Base-by-base conservation (phyloP, 192 early-diverging fungal species). In the Podila epicladia region DNA sequence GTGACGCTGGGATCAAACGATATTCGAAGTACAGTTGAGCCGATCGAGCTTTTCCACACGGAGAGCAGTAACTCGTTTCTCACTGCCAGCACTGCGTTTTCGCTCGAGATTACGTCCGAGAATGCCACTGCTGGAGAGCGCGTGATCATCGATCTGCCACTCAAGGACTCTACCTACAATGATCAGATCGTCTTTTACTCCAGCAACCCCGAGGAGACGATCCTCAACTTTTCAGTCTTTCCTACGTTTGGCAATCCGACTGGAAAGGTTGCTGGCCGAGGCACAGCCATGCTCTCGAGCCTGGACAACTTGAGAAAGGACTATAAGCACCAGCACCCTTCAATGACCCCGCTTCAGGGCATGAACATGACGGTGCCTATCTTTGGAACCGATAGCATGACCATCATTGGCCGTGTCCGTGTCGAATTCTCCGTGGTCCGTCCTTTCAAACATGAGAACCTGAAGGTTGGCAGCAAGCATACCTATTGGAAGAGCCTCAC, bases 1-100 rank as follows among this genome's bases (percentile, higher is more conserved):
- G 72, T 93, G n/a, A 91, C 89, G 6, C 67, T 93, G 19, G 92
- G 92, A 9, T 89, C 89, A 3, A 87, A 85, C 48, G 92, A 92
- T 67, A 49, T 82, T 8, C 85, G 90, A n/a, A 85, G 80, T 33
- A 74, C 58, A 0, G 68, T 82, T 5, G 71, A 76, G 9, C 87
- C 88, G 7, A 80, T 92, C 1, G 75, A 87, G 20, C 60, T 91
- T 3, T 78, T 86, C 68, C 58, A 76, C 17, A 75, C 53, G 4
- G 62, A 50, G 3, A 78, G 58, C 9, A 68, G 68, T 4, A 70
- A 82, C 13, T 83, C 70, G 7, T 71, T 79, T 63, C 29, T 70
- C 22, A 73, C 71, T 2, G 66, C 78, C 19, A 82, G 76, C 22
- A 80, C 78, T 65, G 60, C 69, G 19, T 72, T 87, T n/a, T 90